These are phyloP conservation scores for Purpureocillium takamizusanense DNA, from an alignment of 2,329 filamentous ascomycete genomes.

Conservation along the genomic window DNA sequence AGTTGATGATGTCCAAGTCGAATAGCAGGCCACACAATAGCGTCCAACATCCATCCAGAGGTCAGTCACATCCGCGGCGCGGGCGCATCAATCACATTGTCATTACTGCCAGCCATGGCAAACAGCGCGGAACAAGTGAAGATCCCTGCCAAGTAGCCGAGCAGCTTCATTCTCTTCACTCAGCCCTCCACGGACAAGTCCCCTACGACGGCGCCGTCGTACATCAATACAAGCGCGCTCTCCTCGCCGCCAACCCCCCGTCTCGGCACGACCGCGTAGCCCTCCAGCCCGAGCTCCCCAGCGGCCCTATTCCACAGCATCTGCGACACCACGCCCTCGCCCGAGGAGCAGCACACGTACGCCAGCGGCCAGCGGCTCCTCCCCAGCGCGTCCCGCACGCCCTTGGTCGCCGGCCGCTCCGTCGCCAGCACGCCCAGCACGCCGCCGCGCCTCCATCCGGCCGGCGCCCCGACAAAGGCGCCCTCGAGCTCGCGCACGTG, in stretches of 20 bases:
- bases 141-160: no score
- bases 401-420: constrained; percentile 64
- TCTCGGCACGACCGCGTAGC: constrained; percentile 41
- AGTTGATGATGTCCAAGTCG: no score
- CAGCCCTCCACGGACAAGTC: background rate
- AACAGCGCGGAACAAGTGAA: no score
- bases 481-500: constrained; percentile 72
- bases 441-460: constrained; percentile 57
- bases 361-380: constrained; percentile 62
- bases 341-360: constrained; percentile 55
- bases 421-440: constrained; percentile 65
- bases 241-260: constrained; percentile 23
- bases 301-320: constrained; percentile 65
- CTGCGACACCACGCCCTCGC: constrained; percentile 51
- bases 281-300: constrained; percentile 52
- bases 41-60: no score
- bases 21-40: no score
- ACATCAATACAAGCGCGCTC: constrained; percentile 39
- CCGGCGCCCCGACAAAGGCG: constrained; percentile 63
- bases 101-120: no score
- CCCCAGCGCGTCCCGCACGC: constrained; percentile 63
- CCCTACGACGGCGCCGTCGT: constrained; percentile 32
- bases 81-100: no score
- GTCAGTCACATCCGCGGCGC: no score
- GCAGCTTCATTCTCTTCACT: no score